phyloP scores from a whole-genome alignment of 2,329 filamentous ascomycete species.

The Parastagonospora nodorum region DNA sequence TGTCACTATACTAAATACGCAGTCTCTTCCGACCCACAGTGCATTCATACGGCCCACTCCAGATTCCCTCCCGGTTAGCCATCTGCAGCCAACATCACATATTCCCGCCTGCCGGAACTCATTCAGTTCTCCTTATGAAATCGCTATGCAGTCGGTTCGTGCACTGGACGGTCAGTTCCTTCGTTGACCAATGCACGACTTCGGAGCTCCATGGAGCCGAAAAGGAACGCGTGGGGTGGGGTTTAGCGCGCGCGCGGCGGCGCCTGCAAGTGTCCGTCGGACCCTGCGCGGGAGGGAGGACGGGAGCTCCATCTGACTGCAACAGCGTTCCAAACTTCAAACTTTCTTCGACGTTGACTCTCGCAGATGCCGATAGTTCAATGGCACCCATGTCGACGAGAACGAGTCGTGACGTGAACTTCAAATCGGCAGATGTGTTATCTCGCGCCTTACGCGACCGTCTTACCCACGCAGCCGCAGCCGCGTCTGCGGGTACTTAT shows the following conservation, averaged over 20 bases:
- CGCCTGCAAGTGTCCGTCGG: background rate
- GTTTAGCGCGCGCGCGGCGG: background rate
- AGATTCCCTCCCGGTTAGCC: background rate
- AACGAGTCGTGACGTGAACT: conserved; percentile 1
- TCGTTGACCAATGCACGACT: conserved; percentile 5
- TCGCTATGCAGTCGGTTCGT: background rate
- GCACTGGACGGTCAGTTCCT: background rate
- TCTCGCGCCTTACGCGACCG: conserved; percentile 12
- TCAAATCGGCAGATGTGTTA: background rate
- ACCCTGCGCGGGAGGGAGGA: conserved; percentile 17
- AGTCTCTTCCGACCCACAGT: background rate
- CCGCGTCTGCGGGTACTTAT: conserved; percentile 11
- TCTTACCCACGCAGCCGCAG: conserved; percentile 9
- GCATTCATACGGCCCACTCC: background rate
- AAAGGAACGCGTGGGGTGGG: conserved; percentile 8
- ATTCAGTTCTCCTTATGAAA: background rate
- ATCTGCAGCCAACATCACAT: background rate
- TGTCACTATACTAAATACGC: conserved; percentile 8
- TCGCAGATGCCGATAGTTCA: background rate
- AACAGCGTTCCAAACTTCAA: too few relatives aligned
- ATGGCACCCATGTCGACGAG: background rate
- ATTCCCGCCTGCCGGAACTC: background rate
- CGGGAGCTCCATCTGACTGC: conserved; percentile 3
- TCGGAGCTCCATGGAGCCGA: background rate
- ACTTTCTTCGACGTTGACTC: background rate